These are phyloP conservation scores for Botrytis deweyae DNA, from an alignment of 2,329 filamentous ascomycete genomes.

Conservation along the genomic window DNA sequence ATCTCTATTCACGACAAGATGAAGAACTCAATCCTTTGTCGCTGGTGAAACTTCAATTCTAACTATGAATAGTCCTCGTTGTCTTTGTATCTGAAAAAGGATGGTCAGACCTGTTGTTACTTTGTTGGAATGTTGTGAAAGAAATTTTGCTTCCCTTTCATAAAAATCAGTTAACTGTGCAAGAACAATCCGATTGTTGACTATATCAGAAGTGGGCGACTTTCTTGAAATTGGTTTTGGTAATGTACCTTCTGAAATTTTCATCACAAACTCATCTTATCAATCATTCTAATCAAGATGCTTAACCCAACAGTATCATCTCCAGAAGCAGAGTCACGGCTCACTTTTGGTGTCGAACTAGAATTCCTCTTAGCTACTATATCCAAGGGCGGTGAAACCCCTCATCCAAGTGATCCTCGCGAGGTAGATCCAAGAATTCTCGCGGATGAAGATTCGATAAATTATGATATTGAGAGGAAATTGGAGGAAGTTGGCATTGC, in stretches of 20 bases:
- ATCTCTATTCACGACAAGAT: background rate
- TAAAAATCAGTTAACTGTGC: background rate
- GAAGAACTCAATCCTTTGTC: background rate
- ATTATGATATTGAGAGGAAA: background rate
- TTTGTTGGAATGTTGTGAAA: background rate
- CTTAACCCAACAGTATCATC: background rate
- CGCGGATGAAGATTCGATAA: background rate
- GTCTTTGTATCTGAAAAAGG: background rate
- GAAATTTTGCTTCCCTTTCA: background rate
- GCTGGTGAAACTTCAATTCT: background rate
- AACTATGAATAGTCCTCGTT: background rate
- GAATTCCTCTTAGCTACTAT: constrained; percentile 8
- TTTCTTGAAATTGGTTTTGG: too few species aligned
- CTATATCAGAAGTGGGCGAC: background rate
- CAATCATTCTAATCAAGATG: background rate
- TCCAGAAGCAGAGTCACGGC: background rate
- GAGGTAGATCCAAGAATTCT: background rate
- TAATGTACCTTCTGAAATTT: too few species aligned
- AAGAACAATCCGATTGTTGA: background rate
- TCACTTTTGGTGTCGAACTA: constrained; percentile 15
- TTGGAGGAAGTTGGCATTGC: background rate
- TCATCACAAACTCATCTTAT: background rate
- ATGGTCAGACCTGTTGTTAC: background rate
- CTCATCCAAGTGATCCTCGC: constrained; percentile 3
- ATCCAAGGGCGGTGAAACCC: background rate